Percentiles rank a stretch among this genome's conserved stretches.
These are phyloP conservation scores for Amauroascus verrucosus DNA, from an alignment of 2,329 filamentous ascomycete species.

Conservation along the genomic window DNA sequence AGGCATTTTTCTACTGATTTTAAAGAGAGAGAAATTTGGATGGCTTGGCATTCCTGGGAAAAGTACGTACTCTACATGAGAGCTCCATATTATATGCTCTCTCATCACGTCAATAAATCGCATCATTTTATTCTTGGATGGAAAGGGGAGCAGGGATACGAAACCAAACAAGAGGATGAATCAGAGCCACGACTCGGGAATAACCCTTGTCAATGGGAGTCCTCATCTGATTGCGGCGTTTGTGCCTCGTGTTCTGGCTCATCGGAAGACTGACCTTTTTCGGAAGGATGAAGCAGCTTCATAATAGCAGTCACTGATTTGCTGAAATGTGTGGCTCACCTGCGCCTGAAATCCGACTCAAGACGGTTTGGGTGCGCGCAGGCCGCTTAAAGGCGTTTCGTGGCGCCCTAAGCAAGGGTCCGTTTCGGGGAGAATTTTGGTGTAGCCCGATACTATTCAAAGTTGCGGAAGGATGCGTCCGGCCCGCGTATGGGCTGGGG, in stretches of 20 bases:
- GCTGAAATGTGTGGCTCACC: too few species aligned
- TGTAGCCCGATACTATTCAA: background rate
- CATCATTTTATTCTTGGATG: background rate
- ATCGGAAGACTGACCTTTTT: too few species aligned
- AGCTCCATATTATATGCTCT: too few species aligned
- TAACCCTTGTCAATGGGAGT: too few species aligned
- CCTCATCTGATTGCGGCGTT: too few species aligned
- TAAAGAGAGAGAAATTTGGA: background rate
- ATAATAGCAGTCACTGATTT: too few species aligned
- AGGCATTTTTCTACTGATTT: background rate
- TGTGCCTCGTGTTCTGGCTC: too few species aligned
- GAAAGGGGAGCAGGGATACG: too few species aligned
- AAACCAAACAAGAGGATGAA: too few species aligned
- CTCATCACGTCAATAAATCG: background rate
- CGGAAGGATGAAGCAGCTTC: too few species aligned
- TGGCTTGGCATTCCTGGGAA: background rate
- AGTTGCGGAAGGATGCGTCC: background rate
- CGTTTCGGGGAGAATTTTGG: background rate
- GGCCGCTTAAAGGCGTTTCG: background rate
- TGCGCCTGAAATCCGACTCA: too few species aligned
- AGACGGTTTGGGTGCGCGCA: background rate
- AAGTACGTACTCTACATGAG: background rate
- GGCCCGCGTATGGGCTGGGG: background rate
- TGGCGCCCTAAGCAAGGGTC: background rate
- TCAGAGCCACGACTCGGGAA: too few species aligned